Evolutionary conservation across 2,329 filamentous ascomycete species (phyloP), one percentile per base, ranked within the genome.

Genomic region (Podosphaera xanthii): DNA sequence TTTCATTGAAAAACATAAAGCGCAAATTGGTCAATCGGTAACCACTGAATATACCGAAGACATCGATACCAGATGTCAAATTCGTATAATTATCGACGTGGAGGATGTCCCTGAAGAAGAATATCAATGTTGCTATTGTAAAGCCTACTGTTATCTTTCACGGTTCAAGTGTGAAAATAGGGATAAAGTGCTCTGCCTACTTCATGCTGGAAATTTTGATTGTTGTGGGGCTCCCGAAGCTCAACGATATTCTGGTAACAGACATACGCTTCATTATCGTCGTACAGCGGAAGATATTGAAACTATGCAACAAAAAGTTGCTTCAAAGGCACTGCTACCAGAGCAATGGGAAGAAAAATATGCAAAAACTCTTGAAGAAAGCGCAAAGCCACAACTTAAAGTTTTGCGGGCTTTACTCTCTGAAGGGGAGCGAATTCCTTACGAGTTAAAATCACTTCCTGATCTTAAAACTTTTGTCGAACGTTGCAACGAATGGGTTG

Each of bases 381-480:
- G 88, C 67, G 79, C 86, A 48, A 86, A 80, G 58, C 92, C 92
- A 60, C 83, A 89, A 61, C 78, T 98, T 55, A 97, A 95, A 73
- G 77, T 83, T 64, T 77, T 98, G 66, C 85, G 91, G 63, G 81
- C 82, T 56, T 77, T 98, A 59, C 77, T 97, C 61, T 84, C 84
- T 69, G 92, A 98, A 76, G 92, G 92, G 71, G 92, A 98, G 73
- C 90, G 88, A 71, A 96, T 98, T 67, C 89, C 91, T 60, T 94
- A 87, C 75, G 84, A 88, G 60, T 78, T 98, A 62, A 82, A 83
- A 64, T 90, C 88, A 62, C 78, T 98, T 63, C 79, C 85, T 66
- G 80, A 87, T 65, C 77, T 98, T 65, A 86, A 83, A 72, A 80
- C 84, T 64, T 98, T 94, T 73, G 92, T 98, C 70, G 89, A 95